Percentiles rank a stretch among this genome's conserved stretches.
phyloP scores from a whole-genome alignment of 768 basidiomycete species.

The Mycena vitilis region DNA sequence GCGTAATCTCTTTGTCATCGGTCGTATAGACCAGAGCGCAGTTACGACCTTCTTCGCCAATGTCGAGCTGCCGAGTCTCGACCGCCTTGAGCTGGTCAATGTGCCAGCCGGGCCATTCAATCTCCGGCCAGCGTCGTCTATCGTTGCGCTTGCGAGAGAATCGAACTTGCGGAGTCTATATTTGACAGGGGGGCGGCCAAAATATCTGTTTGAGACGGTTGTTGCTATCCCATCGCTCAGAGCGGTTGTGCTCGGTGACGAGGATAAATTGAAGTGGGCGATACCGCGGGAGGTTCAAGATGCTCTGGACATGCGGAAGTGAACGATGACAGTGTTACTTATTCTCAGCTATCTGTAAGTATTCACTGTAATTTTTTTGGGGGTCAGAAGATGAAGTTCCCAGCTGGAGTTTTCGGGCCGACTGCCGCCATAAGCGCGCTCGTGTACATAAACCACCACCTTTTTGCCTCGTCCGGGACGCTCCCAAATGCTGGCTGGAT shows the following conservation, averaged over 20 bases:
- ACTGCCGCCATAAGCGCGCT: too few relatives aligned
- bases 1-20: constrained; percentile 12
- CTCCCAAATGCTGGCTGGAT: too few relatives aligned
- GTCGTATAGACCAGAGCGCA: background rate
- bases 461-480: too few relatives aligned
- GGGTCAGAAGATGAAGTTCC: background rate
- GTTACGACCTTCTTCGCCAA: constrained; percentile 16
- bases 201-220: constrained; percentile 21
- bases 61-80: constrained; percentile 16
- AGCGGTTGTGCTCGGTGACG: constrained; percentile 10
- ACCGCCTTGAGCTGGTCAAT: constrained; percentile 18
- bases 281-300: constrained; percentile 11
- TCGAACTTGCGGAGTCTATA: constrained; percentile 20
- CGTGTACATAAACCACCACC: too few relatives aligned
- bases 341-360: background rate
- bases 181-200: constrained; percentile 14
- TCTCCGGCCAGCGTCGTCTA: constrained; percentile 8
- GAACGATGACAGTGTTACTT: background rate
- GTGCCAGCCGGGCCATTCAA: background rate
- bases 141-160: constrained; percentile 19
- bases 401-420: background rate
- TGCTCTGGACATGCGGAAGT: constrained; percentile 28
- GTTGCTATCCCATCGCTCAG: constrained; percentile 31
- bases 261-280: background rate
- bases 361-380: background rate